phyloP scores from a whole-genome alignment of 164 flowering plant genomes.

The Echeveria elegans region DNA sequence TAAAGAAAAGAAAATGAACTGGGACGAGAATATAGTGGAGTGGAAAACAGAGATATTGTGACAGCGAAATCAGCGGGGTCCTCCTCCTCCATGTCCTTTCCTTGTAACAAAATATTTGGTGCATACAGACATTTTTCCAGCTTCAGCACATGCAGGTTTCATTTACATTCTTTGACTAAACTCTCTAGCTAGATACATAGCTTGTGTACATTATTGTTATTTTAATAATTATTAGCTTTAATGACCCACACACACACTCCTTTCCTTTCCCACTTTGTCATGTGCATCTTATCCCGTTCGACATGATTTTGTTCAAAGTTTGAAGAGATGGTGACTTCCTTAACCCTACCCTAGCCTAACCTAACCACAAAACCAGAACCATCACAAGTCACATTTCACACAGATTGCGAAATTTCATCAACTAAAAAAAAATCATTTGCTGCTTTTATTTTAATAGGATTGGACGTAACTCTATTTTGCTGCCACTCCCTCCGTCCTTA shows the following conservation, averaged over 20 bases:
- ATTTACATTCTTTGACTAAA: background rate
- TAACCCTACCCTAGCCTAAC: conserved; percentile 2
- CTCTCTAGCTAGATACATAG: background rate
- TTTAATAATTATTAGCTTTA: background rate
- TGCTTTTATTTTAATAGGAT: too few relatives aligned
- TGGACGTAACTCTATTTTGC: too few relatives aligned
- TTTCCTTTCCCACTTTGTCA: background rate
- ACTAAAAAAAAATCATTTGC: too few relatives aligned
- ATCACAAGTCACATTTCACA: background rate
- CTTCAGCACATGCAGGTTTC: conserved; percentile 2
- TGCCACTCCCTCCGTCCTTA: too few relatives aligned
- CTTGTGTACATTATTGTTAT: background rate
- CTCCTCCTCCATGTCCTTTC: conserved; percentile 1
- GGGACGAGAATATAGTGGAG: background rate
- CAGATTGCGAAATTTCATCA: background rate
- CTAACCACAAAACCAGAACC: background rate
- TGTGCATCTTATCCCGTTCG: background rate
- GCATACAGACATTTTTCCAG: conserved; percentile 4
- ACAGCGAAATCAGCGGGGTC: background rate
- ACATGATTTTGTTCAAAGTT: conserved; percentile 4
- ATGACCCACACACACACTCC: background rate
- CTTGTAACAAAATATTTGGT: background rate
- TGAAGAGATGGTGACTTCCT: conserved; percentile 4
- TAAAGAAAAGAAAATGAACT: background rate
- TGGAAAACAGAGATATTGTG: background rate